Evolutionary conservation across 176 grass and related monocot genomes (phyloP).

Genomic region (Tuctoria greenei): DNA sequence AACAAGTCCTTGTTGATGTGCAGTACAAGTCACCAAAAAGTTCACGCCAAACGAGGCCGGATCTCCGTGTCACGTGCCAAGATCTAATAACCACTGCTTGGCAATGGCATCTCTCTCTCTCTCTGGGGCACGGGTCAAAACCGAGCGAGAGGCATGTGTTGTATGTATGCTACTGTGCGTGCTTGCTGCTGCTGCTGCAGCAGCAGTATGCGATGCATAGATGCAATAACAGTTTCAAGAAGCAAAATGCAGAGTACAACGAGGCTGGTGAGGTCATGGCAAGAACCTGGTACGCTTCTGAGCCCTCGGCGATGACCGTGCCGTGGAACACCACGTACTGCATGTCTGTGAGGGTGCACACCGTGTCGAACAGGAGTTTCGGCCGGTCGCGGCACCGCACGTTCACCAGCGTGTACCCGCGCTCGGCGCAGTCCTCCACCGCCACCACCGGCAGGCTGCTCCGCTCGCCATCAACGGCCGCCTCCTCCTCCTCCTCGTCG

Average conservation of each 20-base stretch:
- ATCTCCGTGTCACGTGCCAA: constrained; percentile 39
- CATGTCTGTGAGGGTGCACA: constrained; percentile 92
- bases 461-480: not conserved
- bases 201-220: too few relatives aligned
- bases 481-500: not conserved
- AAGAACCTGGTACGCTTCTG: constrained; percentile 80
- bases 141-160: not conserved
- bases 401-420: constrained; percentile 79
- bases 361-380: constrained; percentile 87
- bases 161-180: not conserved
- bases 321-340: constrained; percentile 89
- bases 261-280: too few relatives aligned
- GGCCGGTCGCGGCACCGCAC: constrained; percentile 65
- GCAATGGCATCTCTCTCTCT: too few relatives aligned
- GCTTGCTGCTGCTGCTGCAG: too few relatives aligned
- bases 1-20: not conserved
- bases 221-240: too few relatives aligned
- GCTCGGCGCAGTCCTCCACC: constrained; percentile 72
- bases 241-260: too few relatives aligned
- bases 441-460: constrained; percentile 32
- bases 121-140: too few relatives aligned
- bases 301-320: constrained; percentile 71
- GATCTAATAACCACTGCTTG: constrained; percentile 8
- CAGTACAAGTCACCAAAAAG: constrained; percentile 6
- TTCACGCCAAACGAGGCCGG: constrained; percentile 37